A percentile compares a stretch with the other conserved stretches of the same genome.
phyloP scores from a whole-genome alignment of 306 rosid genomes.

The Corylus heterophylla region DNA sequence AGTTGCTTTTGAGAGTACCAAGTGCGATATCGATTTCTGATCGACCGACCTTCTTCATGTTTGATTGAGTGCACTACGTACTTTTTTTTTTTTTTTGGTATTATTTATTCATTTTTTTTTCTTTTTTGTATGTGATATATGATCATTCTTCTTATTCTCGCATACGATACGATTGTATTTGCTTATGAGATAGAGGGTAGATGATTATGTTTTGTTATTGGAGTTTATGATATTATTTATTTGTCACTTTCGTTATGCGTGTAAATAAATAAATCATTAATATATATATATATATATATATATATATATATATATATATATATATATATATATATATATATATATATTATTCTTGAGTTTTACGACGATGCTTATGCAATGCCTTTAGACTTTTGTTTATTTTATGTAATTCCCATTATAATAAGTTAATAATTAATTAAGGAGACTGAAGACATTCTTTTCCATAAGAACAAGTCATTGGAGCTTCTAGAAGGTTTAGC shows the following conservation, averaged over 20 bases:
- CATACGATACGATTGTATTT: not conserved
- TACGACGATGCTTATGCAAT: not conserved
- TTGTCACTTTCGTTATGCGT: not conserved
- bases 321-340: not conserved
- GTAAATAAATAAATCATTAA: not conserved
- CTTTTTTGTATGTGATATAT: not conserved
- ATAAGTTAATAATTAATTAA: not conserved
- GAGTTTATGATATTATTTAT: not conserved
- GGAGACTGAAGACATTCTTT: no score
- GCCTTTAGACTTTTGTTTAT: no score
- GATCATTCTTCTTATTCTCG: not conserved
- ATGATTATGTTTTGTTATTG: not conserved
- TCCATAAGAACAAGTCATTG: no score
- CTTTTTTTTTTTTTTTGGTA: not conserved
- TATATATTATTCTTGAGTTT: not conserved
- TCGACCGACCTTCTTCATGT: not conserved
- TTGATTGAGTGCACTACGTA: not conserved
- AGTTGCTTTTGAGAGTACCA: constrained; percentile 40
- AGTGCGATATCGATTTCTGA: constrained; percentile 60
- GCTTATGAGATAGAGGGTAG: not conserved
- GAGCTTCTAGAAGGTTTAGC: no score
- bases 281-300: not conserved
- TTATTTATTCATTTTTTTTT: not conserved
- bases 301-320: not conserved
- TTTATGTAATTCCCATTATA: not conserved